phyloP scores from a whole-genome alignment of 495 filamentous ascomycete species.

The Talaromyces ruber region DNA sequence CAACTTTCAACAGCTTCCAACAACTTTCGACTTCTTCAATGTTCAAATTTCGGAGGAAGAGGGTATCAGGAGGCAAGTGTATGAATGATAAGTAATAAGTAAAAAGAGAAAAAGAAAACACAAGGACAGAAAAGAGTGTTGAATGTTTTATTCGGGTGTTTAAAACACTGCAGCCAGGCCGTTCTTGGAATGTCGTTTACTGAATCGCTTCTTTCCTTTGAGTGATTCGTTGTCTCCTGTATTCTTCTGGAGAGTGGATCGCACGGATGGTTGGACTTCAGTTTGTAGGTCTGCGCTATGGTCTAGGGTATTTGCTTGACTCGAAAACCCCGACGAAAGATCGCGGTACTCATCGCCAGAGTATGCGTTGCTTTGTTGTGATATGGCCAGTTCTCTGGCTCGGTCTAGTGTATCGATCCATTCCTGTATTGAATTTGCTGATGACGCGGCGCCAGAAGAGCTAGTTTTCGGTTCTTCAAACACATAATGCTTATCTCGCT shows the following conservation, averaged over 20 bases:
- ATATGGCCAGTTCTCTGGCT: slow-evolving; percentile 70
- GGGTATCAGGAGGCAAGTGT: not conserved
- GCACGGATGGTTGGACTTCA: slow-evolving; percentile 25
- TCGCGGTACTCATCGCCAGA: slow-evolving; percentile 65
- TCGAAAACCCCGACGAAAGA: slow-evolving; percentile 62
- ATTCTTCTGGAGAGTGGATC: slow-evolving; percentile 40
- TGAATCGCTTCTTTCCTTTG: slow-evolving; percentile 72
- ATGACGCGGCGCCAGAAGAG: slow-evolving; percentile 35
- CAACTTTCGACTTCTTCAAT: not conserved
- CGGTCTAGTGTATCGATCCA: slow-evolving; percentile 82
- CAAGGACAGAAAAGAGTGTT: not conserved
- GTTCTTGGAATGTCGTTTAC: slow-evolving; percentile 82
- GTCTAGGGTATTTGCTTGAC: slow-evolving; percentile 67
- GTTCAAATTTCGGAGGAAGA: slow-evolving; percentile 1
- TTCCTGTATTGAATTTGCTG: slow-evolving; percentile 57
- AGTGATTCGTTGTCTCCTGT: slow-evolving; percentile 45
- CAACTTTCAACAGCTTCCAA: not conserved
- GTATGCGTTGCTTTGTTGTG: slow-evolving; percentile 59
- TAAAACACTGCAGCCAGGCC: slow-evolving; percentile 78
- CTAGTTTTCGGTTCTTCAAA: slow-evolving; percentile 82
- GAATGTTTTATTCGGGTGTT: not conserved
- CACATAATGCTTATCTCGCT: slow-evolving; percentile 85
- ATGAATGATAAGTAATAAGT: not conserved
- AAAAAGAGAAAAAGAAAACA: slow-evolving; percentile 5
- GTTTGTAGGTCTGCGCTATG: slow-evolving; percentile 33